phyloP scores from a whole-genome alignment of 176 grass and related monocot species.

The Oryza glaberrima region DNA sequence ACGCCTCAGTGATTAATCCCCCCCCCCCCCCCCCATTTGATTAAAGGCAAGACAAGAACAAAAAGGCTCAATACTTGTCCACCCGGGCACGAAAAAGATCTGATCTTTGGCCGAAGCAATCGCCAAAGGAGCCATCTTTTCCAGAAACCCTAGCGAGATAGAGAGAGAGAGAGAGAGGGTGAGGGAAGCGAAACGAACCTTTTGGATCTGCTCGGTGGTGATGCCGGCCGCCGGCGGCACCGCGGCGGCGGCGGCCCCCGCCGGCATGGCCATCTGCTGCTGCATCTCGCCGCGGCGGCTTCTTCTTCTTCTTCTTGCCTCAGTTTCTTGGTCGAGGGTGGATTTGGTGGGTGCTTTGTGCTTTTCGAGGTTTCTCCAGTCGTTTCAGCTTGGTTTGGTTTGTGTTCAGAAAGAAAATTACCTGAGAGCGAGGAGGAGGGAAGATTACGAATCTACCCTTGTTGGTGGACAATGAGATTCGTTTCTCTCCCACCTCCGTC shows the following conservation, averaged over 20 bases:
- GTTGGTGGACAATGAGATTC: neutral
- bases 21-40: neutral
- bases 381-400: neutral
- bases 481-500: too few relatives aligned
- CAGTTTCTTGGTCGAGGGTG: neutral
- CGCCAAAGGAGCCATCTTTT: neutral
- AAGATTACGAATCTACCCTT: constrained; percentile 16
- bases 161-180: too few relatives aligned
- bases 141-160: constrained; percentile 40
- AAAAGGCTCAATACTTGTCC: neutral
- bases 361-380: constrained; percentile 21
- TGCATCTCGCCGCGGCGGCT: constrained; percentile 62
- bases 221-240: constrained; percentile 58
- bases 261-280: constrained; percentile 67
- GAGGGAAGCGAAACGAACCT: constrained; percentile 44
- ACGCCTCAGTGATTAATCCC: neutral
- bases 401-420: neutral
- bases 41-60: constrained; percentile 1
- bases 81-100: neutral
- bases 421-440: neutral
- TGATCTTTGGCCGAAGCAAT: neutral
- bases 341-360: neutral
- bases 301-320: neutral
- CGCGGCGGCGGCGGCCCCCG: constrained; percentile 35
- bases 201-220: constrained; percentile 97